These are phyloP conservation scores for Amniculicola lignicola DNA, from an alignment of 495 filamentous ascomycete species.

Conservation along the genomic window DNA sequence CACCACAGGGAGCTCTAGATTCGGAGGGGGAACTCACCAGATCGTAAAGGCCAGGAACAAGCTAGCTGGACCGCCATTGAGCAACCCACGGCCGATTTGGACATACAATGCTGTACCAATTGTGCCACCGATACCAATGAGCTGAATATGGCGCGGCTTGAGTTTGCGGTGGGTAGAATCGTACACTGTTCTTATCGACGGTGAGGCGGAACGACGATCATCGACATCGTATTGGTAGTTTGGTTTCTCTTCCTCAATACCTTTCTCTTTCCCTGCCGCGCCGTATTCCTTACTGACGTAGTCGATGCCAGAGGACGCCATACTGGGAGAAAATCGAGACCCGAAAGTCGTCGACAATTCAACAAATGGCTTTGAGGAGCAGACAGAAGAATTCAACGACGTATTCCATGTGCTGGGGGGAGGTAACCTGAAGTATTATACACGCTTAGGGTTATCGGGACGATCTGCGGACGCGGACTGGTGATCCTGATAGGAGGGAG, in stretches of 20 bases:
- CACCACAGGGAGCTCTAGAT: too few relatives aligned
- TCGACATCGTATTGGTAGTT: background rate
- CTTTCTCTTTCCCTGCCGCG: conserved; percentile 1
- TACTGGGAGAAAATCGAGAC: conserved; percentile 5
- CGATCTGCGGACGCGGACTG: conserved; percentile 9
- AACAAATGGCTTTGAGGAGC: conserved; percentile 26
- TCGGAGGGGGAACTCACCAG: conserved; percentile 59
- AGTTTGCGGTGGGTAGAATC: conserved; percentile 58
- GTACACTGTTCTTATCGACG: conserved; percentile 34
- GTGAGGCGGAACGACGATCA: background rate
- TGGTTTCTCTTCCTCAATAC: conserved; percentile 6
- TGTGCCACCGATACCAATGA: conserved; percentile 73
- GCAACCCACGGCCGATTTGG: conserved; percentile 64
- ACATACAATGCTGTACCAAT: conserved; percentile 82
- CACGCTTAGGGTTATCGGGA: background rate
- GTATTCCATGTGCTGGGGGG: conserved; percentile 23
- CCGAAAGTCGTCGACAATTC: conserved; percentile 7
- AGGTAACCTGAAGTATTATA: background rate
- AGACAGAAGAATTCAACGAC: conserved; percentile 26
- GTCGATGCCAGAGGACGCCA: conserved; percentile 34
- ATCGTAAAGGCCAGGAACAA: conserved; percentile 74
- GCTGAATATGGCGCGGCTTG: conserved; percentile 64
- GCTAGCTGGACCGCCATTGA: conserved; percentile 70
- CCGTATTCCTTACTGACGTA: conserved; percentile 13
- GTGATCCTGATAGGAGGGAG: conserved; percentile 13